Evolutionary conservation across 257 asterid genomes (phyloP).

Genomic region (Coffea eugenioides): DNA sequence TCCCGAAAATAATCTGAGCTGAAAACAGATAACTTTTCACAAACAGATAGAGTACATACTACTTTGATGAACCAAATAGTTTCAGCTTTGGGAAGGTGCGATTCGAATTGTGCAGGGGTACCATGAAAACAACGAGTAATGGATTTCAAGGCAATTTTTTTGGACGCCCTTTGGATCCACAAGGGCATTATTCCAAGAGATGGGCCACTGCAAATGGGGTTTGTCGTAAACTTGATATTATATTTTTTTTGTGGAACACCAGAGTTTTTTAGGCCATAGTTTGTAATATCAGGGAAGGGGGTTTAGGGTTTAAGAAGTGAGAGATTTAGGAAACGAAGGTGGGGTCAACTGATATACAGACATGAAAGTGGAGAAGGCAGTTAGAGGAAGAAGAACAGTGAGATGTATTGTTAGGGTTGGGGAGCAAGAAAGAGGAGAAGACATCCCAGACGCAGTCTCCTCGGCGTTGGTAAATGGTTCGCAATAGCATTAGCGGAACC

Average conservation of each 20-base stretch:
- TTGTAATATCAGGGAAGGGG: background rate
- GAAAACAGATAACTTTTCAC: conserved; percentile 40
- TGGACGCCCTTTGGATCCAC: conserved; percentile 55
- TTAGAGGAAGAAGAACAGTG: background rate
- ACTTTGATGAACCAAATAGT: conserved; percentile 78
- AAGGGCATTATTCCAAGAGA: conserved; percentile 53
- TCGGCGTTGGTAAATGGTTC: conserved; percentile 7
- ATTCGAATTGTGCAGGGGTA: conserved; percentile 32
- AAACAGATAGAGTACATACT: conserved; percentile 70
- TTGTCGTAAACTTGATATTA: background rate
- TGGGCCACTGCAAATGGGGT: background rate
- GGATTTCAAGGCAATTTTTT: conserved; percentile 40
- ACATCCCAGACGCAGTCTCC: conserved; percentile 15
- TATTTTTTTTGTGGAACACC: conserved; percentile 1
- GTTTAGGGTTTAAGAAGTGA: conserved; percentile 12
- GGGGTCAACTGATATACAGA: background rate
- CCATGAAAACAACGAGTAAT: conserved; percentile 47
- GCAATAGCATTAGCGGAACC: background rate
- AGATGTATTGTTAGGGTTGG: conserved; percentile 19
- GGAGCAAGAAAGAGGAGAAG: conserved; percentile 6
- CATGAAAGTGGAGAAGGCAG: background rate
- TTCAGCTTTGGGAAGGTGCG: conserved; percentile 28
- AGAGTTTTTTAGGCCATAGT: conserved; percentile 27
- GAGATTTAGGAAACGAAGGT: background rate
- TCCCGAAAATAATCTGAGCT: conserved; percentile 60